Evolutionary conservation across 1,284 basidiomycete genomes (phyloP), one percentile per base, ranked within the genome.

Genomic region (Phellinidium pouzarii): DNA sequence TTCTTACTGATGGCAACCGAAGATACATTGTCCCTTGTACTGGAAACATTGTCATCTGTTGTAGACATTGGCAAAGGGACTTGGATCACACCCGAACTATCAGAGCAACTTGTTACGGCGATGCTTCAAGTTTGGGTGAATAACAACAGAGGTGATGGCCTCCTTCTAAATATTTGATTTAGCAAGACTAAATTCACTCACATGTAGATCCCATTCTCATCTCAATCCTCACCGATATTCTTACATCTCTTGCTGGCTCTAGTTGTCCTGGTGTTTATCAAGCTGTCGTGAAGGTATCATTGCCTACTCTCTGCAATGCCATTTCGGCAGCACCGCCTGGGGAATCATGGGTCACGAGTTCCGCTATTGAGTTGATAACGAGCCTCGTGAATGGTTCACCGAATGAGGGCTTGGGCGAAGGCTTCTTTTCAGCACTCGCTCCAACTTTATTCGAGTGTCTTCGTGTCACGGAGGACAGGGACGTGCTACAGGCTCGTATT

Each of bases 11-110:
- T 82, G 29, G 85, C 92, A 0, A 83, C 86, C 1, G 91, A 93
- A 57, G 92, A 96, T 61, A 92, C 93, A 0, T 77, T 98, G 11
- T 85, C 90, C n/a, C 78, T 98, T 7, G 81, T 97, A 23, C 73
- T 98, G 22, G 94, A 97, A 64, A 87, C 92, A 0, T 70, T 94
- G 44, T 79, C 86, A 1, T 81, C 87, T 1, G 80, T 94, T 3
- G 70, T 93, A 1, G 80, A 84, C 26, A 77, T 95, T 3, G 82
- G 88, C 56, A 76, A 84, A 37, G 82, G 80, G 43, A 75, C 73
- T 40, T 91, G 84, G 82, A 68, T 90, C 52, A 83, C 79, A 12
- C 68, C 67, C 1, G 80, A 82, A 27, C 76, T 82, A 60, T 84
- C 87, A 3, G 73, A 67, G 7, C 78, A 82, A 0, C 70, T 95